These are phyloP conservation scores for Mycena kentingensis DNA, from an alignment of 768 basidiomycete species.

Conservation along the genomic window DNA sequence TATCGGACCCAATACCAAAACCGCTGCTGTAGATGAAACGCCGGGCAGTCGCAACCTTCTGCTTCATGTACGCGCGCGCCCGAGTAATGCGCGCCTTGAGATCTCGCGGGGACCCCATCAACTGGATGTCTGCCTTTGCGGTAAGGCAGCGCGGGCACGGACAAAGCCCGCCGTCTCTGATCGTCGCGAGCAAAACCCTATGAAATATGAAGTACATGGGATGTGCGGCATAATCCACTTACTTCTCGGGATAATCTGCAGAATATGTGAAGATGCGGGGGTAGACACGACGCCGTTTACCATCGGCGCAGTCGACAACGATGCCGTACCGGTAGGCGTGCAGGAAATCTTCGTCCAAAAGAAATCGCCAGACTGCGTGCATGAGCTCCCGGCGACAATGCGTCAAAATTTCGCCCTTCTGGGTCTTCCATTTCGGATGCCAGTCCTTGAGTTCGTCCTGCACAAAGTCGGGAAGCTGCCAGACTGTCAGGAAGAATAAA, in stretches of 20 bases:
- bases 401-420: conserved; percentile 14
- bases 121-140: conserved; percentile 29
- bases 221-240: not conserved
- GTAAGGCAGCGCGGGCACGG: conserved; percentile 41
- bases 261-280: conserved; percentile 34
- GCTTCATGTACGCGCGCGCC: conserved; percentile 7
- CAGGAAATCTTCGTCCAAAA: conserved; percentile 29
- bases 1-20: not conserved
- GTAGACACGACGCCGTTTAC: conserved; percentile 26
- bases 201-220: not conserved
- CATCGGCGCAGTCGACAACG: conserved; percentile 26
- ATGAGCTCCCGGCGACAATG: conserved; percentile 31
- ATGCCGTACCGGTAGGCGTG: conserved; percentile 28
- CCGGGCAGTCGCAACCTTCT: conserved; percentile 10
- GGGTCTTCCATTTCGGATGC: conserved; percentile 14
- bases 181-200: conserved; percentile 34
- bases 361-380: conserved; percentile 28
- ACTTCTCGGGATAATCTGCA: conserved; percentile 38
- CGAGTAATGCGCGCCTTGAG: conserved; percentile 3
- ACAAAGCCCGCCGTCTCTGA: conserved; percentile 39
- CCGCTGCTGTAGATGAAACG: conserved; percentile 10
- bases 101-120: conserved; percentile 32
- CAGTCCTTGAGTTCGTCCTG: conserved; percentile 24
- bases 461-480: conserved; percentile 30
- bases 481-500: not conserved